Conservation (phyloP, 306 rosid species). For the Argentina anserina region DNA sequence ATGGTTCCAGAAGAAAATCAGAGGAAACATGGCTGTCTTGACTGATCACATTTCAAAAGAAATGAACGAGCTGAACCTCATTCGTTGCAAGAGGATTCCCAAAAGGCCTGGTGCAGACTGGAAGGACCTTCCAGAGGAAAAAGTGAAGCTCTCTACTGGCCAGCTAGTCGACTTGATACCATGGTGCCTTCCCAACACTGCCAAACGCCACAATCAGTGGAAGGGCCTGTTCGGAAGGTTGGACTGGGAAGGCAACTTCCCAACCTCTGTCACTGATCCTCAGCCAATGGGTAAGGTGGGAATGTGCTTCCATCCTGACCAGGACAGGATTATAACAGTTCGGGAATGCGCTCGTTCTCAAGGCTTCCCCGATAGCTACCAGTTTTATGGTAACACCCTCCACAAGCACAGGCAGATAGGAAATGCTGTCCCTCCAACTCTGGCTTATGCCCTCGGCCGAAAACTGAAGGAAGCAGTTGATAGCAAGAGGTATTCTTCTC, state of each 20-base stretch:
- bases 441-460: slow-evolving; percentile 79
- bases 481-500: slow-evolving; percentile 26
- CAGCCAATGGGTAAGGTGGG: slow-evolving; percentile 99
- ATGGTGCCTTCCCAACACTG: slow-evolving; percentile 98
- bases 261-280: slow-evolving; percentile 94
- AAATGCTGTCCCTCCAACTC: slow-evolving; percentile 95
- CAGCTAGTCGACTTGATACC: slow-evolving; percentile 87
- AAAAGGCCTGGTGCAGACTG: slow-evolving; percentile 95
- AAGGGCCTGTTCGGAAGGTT: slow-evolving; percentile 93
- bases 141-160: slow-evolving; percentile 71
- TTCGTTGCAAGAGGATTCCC: slow-evolving; percentile 82
- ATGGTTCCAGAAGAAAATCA: slow-evolving; percentile 87
- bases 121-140: slow-evolving; percentile 90
- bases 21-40: slow-evolving; percentile 66
- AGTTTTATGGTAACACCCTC: slow-evolving; percentile 63
- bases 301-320: slow-evolving; percentile 98
- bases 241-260: slow-evolving; percentile 97
- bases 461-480: slow-evolving; percentile 77
- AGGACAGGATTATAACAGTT: slow-evolving; percentile 88
- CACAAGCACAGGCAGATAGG: slow-evolving; percentile 97
- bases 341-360: slow-evolving; percentile 97
- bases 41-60: slow-evolving; percentile 90
- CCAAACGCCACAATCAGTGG: slow-evolving; percentile 97
- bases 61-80: slow-evolving; percentile 88
- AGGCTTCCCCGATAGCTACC: slow-evolving; percentile 80